Evolutionary conservation across 2,329 filamentous ascomycete species (phyloP).

Genomic region (Colletotrichum lindemuthianum): DNA sequence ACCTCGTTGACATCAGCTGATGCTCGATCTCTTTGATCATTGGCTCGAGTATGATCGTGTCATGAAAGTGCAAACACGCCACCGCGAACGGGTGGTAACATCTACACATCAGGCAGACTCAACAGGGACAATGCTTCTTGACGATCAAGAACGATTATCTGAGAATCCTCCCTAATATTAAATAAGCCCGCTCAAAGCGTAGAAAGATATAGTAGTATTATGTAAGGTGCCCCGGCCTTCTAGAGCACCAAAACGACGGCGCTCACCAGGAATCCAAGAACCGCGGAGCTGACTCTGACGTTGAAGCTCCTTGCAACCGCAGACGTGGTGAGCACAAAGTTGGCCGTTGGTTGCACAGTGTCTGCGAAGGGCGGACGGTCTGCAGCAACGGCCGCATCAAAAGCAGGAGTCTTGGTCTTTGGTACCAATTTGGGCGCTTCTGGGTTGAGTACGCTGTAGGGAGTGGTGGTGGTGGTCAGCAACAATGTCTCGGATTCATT

Average conservation of each 20-base stretch:
- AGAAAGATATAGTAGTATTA: constrained; percentile 1
- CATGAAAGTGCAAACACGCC: too few species aligned
- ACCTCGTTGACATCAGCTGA: too few species aligned
- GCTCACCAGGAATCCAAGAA: constrained; percentile 37
- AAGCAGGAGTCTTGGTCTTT: constrained; percentile 56
- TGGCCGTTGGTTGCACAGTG: constrained; percentile 49
- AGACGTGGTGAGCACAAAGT: constrained; percentile 37
- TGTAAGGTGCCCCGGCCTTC: not conserved
- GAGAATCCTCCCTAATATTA: constrained; percentile 12
- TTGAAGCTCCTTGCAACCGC: constrained; percentile 38
- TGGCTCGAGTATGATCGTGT: too few species aligned
- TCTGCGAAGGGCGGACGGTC: constrained; percentile 64
- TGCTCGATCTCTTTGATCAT: too few species aligned
- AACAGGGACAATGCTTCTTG: not conserved
- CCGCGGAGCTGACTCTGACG: constrained; percentile 33
- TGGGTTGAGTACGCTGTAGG: constrained; percentile 51
- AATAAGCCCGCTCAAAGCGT: constrained; percentile 10
- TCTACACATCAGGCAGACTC: not conserved
- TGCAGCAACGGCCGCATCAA: constrained; percentile 60
- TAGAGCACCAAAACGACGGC: constrained; percentile 33
- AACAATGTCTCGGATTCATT: not conserved
- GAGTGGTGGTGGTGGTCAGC: constrained; percentile 36
- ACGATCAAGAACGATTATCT: constrained; percentile 2
- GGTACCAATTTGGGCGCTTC: constrained; percentile 42
- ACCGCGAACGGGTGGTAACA: too few species aligned